Evolutionary conservation across 257 asterid genomes (phyloP).

Genomic region (Pogostemon cablin): DNA sequence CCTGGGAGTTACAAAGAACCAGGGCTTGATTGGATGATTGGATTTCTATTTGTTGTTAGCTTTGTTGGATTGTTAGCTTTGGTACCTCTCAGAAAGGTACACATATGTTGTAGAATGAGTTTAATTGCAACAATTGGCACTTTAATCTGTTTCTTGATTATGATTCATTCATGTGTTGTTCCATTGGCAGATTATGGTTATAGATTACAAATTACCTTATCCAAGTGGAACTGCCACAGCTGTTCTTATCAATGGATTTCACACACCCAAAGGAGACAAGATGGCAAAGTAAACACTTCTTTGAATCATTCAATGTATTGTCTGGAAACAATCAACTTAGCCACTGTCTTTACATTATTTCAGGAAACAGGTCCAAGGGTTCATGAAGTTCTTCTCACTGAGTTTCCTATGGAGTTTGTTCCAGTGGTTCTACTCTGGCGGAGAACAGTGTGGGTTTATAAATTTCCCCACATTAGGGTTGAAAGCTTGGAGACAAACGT

Average conservation of each 20-base stretch:
- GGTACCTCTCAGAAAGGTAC: constrained; percentile 75
- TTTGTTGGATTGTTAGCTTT: constrained; percentile 70
- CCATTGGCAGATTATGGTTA: constrained; percentile 58
- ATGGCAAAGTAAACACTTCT: constrained; percentile 54
- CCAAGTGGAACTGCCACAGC: constrained; percentile 85
- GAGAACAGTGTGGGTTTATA: constrained; percentile 65
- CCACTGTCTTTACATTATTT: neutral
- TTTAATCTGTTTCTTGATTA: constrained; percentile 1
- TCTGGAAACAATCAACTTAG: neutral
- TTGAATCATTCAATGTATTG: neutral
- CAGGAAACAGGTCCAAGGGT: constrained; percentile 86
- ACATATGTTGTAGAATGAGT: neutral
- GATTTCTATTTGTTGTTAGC: constrained; percentile 64
- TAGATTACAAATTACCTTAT: constrained; percentile 63
- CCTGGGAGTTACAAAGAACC: constrained; percentile 62
- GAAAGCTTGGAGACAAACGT: constrained; percentile 82
- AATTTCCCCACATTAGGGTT: constrained; percentile 82
- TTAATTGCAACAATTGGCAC: neutral
- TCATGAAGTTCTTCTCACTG: constrained; percentile 67
- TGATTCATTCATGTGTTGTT: constrained; percentile 11
- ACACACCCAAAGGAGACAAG: constrained; percentile 65
- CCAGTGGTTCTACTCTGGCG: constrained; percentile 94
- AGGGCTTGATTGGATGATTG: constrained; percentile 76
- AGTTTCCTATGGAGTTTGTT: constrained; percentile 88
- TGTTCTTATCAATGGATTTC: constrained; percentile 77